Conservation (phyloP, 306 rosid genomes). For the Castanopsis chinensis region DNA sequence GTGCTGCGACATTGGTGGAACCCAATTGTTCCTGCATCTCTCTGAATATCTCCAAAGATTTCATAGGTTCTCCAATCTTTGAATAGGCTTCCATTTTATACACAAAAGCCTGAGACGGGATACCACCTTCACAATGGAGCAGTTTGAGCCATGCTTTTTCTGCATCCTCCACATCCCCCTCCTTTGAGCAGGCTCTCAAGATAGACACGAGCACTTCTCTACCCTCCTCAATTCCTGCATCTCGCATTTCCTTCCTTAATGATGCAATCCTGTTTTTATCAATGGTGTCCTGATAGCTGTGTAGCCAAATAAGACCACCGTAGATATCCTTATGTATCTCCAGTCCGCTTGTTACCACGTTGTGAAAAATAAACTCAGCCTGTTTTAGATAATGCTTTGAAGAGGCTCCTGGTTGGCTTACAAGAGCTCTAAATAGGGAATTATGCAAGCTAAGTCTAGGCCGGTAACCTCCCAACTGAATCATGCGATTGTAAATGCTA, state of each 20-base stretch:
- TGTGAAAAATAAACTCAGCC: constrained; percentile 87
- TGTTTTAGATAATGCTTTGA: constrained; percentile 80
- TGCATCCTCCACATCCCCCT: constrained; percentile 65
- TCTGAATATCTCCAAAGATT: constrained; percentile 62
- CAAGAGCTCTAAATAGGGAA: constrained; percentile 72
- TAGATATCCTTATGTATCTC: constrained; percentile 76
- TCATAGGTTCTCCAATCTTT: constrained; percentile 65
- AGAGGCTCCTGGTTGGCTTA: constrained; percentile 58
- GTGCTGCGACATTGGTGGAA: constrained; percentile 50
- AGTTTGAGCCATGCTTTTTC: constrained; percentile 70
- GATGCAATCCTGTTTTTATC: constrained; percentile 67
- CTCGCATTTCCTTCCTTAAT: constrained; percentile 67
- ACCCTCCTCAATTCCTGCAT: constrained; percentile 64
- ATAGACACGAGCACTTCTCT: constrained; percentile 69
- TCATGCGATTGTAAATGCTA: constrained; percentile 77
- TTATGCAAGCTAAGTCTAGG: constrained; percentile 90
- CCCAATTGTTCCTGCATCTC: constrained; percentile 65
- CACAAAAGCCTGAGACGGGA: constrained; percentile 68
- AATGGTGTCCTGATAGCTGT: constrained; percentile 78
- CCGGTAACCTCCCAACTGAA: constrained; percentile 90
- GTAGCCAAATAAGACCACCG: constrained; percentile 89
- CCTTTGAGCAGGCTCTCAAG: constrained; percentile 76
- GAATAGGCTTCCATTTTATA: constrained; percentile 85
- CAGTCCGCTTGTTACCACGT: constrained; percentile 68
- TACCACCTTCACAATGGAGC: constrained; percentile 33